Evolutionary conservation across 371 early-diverging fungal genomes (phyloP), one percentile per base, ranked within the genome.

Genomic region (Actinomucor elegans): DNA sequence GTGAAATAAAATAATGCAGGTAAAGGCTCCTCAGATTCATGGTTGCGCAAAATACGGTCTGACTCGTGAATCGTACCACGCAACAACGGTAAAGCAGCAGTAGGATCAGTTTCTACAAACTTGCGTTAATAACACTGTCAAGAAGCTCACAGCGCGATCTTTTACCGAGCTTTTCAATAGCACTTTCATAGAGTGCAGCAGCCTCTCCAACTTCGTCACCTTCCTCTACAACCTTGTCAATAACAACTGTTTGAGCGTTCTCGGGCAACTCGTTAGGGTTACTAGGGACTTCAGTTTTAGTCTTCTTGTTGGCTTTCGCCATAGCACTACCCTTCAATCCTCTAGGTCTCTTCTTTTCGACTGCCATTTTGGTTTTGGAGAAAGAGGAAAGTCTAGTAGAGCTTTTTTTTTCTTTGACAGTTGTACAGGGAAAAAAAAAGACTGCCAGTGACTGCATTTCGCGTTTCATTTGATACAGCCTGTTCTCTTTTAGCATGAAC

Each of bases 31-130:
- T 60, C 53, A 2, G 40, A 48, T 24, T 61, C 57, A 64, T 77
- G 75, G 60, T 84, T 84, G 9, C 84, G 81, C 15, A 81, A 49
- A 58, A 84, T 84, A 36, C 84, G 68, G 46, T 84, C 84, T 11
- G 80, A 81, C 48, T 84, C 84, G 49, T 84, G 81, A 50, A 84
- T 73, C 0, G 82, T 79, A 14, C 84, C 84, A 23, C 84, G 80
- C 37, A 84, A 47, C 7, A 78, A 52, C 34, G 73, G 51, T 20
- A 73, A 57, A 26, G 75, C 73, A 34, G 48, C 69, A 12, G 45
- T 33, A 21, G 67, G 61, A 40, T 67, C 61, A 3, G 35, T 47
- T 15, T 68, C 74, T 69, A 42, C 20, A 1, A 49, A 12, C 10
- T 6, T 24, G 12, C 18, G 6, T 40, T 7, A 24, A 24, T 17